Conservation (phyloP, 495 filamentous ascomycete species). For the Penicillium longicatenatum region DNA sequence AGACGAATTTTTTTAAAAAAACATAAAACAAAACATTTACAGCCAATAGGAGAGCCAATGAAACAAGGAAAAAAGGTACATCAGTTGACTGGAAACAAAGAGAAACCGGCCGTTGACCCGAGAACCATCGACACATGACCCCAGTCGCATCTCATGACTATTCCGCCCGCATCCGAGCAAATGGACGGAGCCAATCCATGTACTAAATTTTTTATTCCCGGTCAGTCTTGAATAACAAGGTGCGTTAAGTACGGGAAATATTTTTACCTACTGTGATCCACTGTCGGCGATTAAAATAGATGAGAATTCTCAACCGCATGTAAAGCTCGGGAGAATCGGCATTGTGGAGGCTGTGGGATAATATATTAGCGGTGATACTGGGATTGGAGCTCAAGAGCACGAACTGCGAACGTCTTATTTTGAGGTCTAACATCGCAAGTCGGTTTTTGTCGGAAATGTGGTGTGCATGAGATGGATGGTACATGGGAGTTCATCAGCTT, state of each 20-base stretch:
- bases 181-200: not conserved
- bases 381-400: not conserved
- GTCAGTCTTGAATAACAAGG: not conserved
- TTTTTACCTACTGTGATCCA: not conserved
- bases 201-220: not conserved
- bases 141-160: not conserved
- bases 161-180: not conserved
- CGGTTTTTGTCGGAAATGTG: not conserved
- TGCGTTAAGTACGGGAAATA: not conserved
- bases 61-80: not conserved
- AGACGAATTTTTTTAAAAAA: too few species aligned
- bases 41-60: not conserved
- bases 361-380: not conserved
- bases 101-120: not conserved
- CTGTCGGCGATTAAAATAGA: not conserved
- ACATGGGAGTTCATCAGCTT: not conserved
- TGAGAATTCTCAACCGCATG: not conserved
- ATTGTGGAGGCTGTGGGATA: not conserved
- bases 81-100: not conserved
- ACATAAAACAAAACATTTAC: not conserved
- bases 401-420: not conserved
- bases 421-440: not conserved
- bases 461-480: not conserved
- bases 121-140: not conserved
- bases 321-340: not conserved